Evolutionary conservation across 495 filamentous ascomycete species (phyloP).

Genomic region (Durotheca rogersii): DNA sequence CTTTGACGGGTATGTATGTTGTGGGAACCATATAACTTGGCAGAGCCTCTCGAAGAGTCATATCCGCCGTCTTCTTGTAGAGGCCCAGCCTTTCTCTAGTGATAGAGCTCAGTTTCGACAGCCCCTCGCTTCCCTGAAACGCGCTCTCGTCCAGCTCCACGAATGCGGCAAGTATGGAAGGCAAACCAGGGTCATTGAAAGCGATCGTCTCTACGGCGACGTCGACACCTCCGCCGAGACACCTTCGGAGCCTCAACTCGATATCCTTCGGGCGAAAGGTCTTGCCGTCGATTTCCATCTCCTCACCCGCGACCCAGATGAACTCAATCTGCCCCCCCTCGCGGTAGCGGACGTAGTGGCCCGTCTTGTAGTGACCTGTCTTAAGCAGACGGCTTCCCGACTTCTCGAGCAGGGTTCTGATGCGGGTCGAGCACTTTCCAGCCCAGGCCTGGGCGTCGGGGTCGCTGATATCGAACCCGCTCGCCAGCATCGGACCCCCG

Average conservation of each 20-base stretch:
- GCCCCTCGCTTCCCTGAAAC: constrained; percentile 36
- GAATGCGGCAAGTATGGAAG: constrained; percentile 44
- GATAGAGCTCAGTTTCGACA: constrained; percentile 31
- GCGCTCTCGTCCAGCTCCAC: constrained; percentile 46
- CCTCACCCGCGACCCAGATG: constrained; percentile 38
- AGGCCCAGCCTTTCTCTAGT: constrained; percentile 42
- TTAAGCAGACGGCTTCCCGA: constrained; percentile 37
- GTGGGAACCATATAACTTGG: constrained; percentile 41
- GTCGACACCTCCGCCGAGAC: constrained; percentile 47
- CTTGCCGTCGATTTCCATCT: constrained; percentile 33
- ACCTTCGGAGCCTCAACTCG: constrained; percentile 46
- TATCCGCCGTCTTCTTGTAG: constrained; percentile 42
- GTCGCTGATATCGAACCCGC: constrained; percentile 24
- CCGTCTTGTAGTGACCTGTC: constrained; percentile 49
- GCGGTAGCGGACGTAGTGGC: constrained; percentile 46
- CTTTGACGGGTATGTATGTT: constrained; percentile 45
- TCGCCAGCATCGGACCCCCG: constrained; percentile 47
- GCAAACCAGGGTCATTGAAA: constrained; percentile 41
- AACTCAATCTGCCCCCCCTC: constrained; percentile 49
- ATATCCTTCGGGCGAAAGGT: constrained; percentile 41
- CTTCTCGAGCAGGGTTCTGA: constrained; percentile 27
- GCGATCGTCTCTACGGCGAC: constrained; percentile 48
- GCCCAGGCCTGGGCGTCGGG: constrained; percentile 25
- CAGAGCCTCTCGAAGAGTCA: constrained; percentile 38
- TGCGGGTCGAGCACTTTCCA: constrained; percentile 14